Percentiles rank a stretch among this genome's conserved stretches.
Evolutionary conservation across 768 basidiomycete species (phyloP).

Genomic region (Clavaria fumosa): DNA sequence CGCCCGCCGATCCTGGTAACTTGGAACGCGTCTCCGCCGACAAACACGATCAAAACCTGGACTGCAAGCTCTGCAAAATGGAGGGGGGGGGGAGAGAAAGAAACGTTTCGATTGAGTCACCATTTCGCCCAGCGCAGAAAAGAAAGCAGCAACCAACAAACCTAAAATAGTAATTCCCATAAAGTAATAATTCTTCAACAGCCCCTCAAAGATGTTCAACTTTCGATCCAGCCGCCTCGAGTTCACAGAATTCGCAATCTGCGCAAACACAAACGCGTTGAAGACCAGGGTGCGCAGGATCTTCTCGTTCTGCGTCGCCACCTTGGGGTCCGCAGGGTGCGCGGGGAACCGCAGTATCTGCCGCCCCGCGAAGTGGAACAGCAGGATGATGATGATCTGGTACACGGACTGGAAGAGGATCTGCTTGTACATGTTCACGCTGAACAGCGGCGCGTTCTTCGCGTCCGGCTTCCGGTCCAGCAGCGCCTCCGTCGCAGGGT

Average conservation of each 20-base stretch:
- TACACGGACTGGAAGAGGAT: constrained; percentile 82
- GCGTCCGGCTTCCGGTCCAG: constrained; percentile 86
- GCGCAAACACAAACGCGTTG: constrained; percentile 96
- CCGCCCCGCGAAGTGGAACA: constrained; percentile 79
- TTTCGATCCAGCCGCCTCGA: constrained; percentile 73
- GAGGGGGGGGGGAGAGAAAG: constrained; percentile 2
- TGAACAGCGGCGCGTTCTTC: constrained; percentile 80
- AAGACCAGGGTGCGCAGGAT: constrained; percentile 81
- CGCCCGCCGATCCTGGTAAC: constrained; percentile 41
- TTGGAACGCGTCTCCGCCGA: constrained; percentile 46
- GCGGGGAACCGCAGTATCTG: constrained; percentile 46
- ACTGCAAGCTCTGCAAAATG: constrained; percentile 55
- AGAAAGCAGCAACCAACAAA: constrained; percentile 21
- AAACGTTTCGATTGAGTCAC: not conserved
- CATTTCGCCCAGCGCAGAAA: not conserved
- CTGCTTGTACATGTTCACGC: constrained; percentile 92
- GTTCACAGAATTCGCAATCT: constrained; percentile 93
- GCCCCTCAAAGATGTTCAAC: constrained; percentile 81
- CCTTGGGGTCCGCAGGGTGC: constrained; percentile 16
- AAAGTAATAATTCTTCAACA: constrained; percentile 71
- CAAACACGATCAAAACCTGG: constrained; percentile 79
- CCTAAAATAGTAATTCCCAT: constrained; percentile 73
- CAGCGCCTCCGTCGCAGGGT: constrained; percentile 69
- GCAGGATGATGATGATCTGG: constrained; percentile 66
- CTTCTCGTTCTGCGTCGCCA: constrained; percentile 23